Evolutionary conservation across 345 rosid species (phyloP).

Genomic region (Alliaria petiolata): DNA sequence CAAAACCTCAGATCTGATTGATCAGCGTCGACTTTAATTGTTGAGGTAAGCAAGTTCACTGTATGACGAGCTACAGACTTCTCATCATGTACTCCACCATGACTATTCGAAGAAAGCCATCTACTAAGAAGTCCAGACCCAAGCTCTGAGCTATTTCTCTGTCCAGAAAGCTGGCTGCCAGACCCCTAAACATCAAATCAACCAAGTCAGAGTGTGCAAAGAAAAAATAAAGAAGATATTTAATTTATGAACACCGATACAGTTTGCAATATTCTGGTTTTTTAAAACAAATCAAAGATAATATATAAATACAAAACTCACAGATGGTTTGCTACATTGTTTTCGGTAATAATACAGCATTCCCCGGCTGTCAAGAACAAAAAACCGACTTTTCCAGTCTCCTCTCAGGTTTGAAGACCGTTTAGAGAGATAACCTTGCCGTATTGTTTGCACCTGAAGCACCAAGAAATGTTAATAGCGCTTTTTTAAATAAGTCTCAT

Average conservation of each 20-base stretch:
- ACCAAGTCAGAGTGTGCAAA: neutral
- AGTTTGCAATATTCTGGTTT: neutral
- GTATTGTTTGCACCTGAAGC: constrained; percentile 89
- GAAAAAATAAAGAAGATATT: neutral
- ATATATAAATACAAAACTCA: constrained; percentile 41
- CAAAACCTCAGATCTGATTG: constrained; percentile 98
- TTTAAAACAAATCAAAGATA: neutral
- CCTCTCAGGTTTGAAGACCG: constrained; percentile 95
- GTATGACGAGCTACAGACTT: constrained; percentile 99
- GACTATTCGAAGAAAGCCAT: constrained; percentile 95
- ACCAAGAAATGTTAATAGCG: neutral
- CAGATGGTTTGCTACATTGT: constrained; percentile 85
- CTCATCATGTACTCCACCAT: constrained; percentile 96
- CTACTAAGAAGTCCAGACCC: constrained; percentile 95
- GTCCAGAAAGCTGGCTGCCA: constrained; percentile 70
- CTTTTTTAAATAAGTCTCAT: constrained; percentile 3
- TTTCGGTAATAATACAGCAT: constrained; percentile 96
- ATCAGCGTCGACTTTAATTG: constrained; percentile 95
- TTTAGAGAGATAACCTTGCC: constrained; percentile 98
- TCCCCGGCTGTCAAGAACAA: constrained; percentile 99
- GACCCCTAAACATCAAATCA: constrained; percentile 50
- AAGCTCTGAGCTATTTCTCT: constrained; percentile 91
- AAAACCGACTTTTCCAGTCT: constrained; percentile 99
- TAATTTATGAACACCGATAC: neutral
- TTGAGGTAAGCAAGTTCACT: constrained; percentile 97